Evolutionary conservation across 129 eudicot genomes (phyloP).

Genomic region (Tagetes patula): DNA sequence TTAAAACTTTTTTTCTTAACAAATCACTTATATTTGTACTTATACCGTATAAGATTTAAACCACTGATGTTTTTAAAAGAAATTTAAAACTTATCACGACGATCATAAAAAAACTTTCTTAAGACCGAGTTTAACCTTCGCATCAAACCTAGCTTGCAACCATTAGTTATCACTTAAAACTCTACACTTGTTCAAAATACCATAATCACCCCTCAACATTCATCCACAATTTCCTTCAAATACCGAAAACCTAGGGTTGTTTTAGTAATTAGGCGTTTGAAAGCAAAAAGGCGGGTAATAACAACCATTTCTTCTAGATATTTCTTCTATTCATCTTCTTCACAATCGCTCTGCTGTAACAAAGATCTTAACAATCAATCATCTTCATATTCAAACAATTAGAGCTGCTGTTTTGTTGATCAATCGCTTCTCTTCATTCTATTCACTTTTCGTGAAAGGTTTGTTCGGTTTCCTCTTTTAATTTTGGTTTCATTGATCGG

Average conservation of each 20-base stretch:
- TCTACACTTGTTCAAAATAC: background rate
- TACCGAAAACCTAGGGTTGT: background rate
- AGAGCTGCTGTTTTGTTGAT: background rate
- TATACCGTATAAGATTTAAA: no score
- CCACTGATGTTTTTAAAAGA: no score
- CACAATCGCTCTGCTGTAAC: no score
- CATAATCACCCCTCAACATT: slow-evolving; percentile 19
- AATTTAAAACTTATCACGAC: no score
- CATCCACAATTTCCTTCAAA: background rate
- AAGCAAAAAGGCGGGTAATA: slow-evolving; percentile 38
- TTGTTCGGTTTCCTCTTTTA: background rate
- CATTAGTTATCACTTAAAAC: background rate
- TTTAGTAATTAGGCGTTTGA: slow-evolving; percentile 21
- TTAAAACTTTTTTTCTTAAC: no score
- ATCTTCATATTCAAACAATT: no score
- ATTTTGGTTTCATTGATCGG: slow-evolving; percentile 9
- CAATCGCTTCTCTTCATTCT: background rate
- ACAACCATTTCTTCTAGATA: slow-evolving; percentile 4
- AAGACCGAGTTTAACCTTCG: no score
- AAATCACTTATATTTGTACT: no score
- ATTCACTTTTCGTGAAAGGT: slow-evolving; percentile 9
- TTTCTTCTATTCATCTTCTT: no score
- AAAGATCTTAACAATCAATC: no score
- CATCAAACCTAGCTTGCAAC: no score
- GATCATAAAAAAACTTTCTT: no score